Conservation (phyloP, 345 rosid species). For the Dipteronia sinensis region DNA sequence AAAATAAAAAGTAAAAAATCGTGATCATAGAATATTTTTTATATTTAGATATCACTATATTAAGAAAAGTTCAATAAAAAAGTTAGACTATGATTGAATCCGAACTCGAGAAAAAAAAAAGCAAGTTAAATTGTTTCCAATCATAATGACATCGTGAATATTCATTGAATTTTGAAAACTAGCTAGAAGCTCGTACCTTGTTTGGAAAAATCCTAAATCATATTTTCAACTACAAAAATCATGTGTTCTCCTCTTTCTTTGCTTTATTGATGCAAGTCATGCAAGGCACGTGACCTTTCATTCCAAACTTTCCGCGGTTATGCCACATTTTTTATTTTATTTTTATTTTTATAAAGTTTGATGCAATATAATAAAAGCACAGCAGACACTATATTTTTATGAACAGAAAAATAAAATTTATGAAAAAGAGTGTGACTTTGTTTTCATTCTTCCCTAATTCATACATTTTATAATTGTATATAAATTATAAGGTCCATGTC, state of each 20-base stretch:
- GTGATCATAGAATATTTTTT: too few species aligned
- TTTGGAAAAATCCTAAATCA: too few species aligned
- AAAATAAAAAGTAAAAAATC: too few species aligned
- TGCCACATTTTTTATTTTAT: not conserved
- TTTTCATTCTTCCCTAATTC: not conserved
- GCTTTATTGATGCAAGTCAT: not conserved
- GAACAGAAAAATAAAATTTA: not conserved
- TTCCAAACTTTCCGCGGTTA: not conserved
- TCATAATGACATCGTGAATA: not conserved
- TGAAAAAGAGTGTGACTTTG: not conserved
- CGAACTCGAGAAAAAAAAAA: not conserved
- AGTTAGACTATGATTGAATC: too few species aligned
- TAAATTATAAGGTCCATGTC: not conserved
- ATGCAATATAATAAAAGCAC: not conserved
- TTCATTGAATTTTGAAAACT: not conserved
- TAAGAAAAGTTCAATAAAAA: too few species aligned
- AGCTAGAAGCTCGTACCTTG: too few species aligned
- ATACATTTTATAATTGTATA: not conserved
- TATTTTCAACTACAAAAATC: too few species aligned
- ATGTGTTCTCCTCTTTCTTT: too few species aligned
- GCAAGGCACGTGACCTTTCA: not conserved
- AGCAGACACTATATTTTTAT: not conserved
- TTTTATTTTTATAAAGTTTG: not conserved
- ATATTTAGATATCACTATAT: too few species aligned
- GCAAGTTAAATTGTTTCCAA: not conserved